These are phyloP conservation scores for Plantago lanceolata DNA, from an alignment of 305 asterid species.

Conservation along the genomic window DNA sequence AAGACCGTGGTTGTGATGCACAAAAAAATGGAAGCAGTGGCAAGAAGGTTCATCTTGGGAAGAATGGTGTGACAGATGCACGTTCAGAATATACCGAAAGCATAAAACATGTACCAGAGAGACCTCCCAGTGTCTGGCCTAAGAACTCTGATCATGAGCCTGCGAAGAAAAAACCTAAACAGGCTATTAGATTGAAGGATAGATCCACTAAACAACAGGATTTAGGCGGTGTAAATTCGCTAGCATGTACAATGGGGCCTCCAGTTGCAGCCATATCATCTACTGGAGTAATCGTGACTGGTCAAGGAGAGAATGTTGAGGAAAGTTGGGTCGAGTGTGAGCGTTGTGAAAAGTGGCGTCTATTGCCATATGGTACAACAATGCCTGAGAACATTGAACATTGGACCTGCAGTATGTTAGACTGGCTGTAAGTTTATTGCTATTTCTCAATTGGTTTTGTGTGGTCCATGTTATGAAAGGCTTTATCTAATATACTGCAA, in stretches of 20 bases:
- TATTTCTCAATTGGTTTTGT: constrained; percentile 17
- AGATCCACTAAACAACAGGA: constrained; percentile 32
- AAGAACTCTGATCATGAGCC: constrained; percentile 43
- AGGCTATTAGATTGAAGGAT: constrained; percentile 42
- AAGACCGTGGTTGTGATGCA: constrained; percentile 35
- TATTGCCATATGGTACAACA: constrained; percentile 59
- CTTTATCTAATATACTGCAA: too few relatives aligned
- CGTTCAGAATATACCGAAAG: constrained; percentile 32
- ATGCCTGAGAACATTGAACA: constrained; percentile 48
- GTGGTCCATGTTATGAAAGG: constrained; percentile 1
- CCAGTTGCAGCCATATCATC: constrained; percentile 35
- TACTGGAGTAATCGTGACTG: constrained; percentile 32
- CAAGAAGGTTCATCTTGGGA: constrained; percentile 39
- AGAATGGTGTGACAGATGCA: constrained; percentile 32
- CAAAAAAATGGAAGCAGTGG: constrained; percentile 35
- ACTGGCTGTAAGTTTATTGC: constrained; percentile 86
- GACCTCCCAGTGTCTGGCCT: constrained; percentile 34
- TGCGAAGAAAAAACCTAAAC: constrained; percentile 33
- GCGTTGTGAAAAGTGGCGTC: constrained; percentile 74
- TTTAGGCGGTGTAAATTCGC: constrained; percentile 35
- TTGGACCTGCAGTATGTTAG: constrained; percentile 80
- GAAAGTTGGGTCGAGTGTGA: constrained; percentile 88
- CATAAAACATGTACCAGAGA: constrained; percentile 31
- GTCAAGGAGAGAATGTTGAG: constrained; percentile 35
- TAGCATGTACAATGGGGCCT: constrained; percentile 32